These are phyloP conservation scores for Corylus avellana DNA, from an alignment of 306 rosid species.

Conservation along the genomic window DNA sequence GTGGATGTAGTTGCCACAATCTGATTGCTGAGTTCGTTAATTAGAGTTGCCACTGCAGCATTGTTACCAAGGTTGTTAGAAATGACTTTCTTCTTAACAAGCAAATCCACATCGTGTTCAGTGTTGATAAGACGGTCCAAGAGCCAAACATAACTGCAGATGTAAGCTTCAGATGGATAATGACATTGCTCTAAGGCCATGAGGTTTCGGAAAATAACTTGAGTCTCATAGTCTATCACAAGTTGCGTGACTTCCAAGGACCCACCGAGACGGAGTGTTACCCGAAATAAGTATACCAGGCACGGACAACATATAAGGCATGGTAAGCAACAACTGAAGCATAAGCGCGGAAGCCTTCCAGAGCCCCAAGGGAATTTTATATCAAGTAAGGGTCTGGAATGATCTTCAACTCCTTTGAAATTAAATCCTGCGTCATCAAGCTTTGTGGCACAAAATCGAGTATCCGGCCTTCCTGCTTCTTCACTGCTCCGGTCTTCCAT, in stretches of 20 bases:
- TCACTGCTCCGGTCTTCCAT: too few species aligned
- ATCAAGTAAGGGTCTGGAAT: neutral
- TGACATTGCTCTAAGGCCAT: slow-evolving; percentile 36
- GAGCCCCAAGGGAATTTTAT: neutral
- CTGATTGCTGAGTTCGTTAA: slow-evolving; percentile 12
- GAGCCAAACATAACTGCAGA: slow-evolving; percentile 29
- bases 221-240: neutral
- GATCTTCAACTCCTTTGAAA: neutral
- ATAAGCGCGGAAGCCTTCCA: neutral
- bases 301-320: neutral
- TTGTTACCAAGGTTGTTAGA: slow-evolving; percentile 25
- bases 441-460: neutral
- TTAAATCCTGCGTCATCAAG: slow-evolving; percentile 8
- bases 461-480: too few species aligned
- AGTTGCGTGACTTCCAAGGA: neutral
- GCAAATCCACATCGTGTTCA: slow-evolving; percentile 21
- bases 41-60: slow-evolving; percentile 6
- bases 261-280: too few species aligned
- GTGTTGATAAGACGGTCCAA: slow-evolving; percentile 27
- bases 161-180: slow-evolving; percentile 3
- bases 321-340: neutral
- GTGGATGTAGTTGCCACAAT: slow-evolving; percentile 10
- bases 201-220: slow-evolving; percentile 12
- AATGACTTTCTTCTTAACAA: slow-evolving; percentile 17
- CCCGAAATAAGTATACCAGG: neutral